Conservation (phyloP, 768 basidiomycete genomes). For the Chalciporus pseudorubinellus region DNA sequence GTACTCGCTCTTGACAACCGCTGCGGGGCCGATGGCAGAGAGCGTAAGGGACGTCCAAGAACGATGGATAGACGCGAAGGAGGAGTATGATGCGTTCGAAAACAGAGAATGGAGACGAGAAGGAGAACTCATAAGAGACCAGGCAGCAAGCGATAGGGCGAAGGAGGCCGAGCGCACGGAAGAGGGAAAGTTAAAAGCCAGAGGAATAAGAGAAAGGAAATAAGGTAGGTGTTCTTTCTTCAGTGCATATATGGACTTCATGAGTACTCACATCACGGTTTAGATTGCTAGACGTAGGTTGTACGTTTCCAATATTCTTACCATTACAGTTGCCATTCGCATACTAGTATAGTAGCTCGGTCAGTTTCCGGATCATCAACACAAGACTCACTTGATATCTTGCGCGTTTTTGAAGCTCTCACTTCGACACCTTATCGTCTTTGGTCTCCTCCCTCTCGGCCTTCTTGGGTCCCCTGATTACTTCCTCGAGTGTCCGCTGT, state of each 20-base stretch:
- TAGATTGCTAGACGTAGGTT: not conserved
- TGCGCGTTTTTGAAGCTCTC: not conserved
- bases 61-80: conserved; percentile 85
- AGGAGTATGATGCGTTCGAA: conserved; percentile 82
- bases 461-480: not conserved
- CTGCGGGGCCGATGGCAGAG: conserved; percentile 52
- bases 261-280: not conserved
- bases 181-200: conserved; percentile 1
- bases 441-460: not conserved
- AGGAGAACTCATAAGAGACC: conserved; percentile 45
- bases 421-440: not conserved
- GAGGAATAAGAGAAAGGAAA: conserved; percentile 30
- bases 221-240: conserved; percentile 14
- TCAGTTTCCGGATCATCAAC: not conserved
- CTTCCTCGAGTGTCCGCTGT: conserved; percentile 1
- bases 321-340: not conserved
- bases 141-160: conserved; percentile 15
- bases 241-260: not conserved
- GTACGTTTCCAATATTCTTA: not conserved
- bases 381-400: not conserved
- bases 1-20: conserved; percentile 64
- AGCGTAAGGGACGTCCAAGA: conserved; percentile 83
- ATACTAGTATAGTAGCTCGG: not conserved
- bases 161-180: not conserved
- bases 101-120: conserved; percentile 73